Base-by-base conservation (phyloP, 768 basidiomycete genomes). In the Punctularia strigosozonata region DNA sequence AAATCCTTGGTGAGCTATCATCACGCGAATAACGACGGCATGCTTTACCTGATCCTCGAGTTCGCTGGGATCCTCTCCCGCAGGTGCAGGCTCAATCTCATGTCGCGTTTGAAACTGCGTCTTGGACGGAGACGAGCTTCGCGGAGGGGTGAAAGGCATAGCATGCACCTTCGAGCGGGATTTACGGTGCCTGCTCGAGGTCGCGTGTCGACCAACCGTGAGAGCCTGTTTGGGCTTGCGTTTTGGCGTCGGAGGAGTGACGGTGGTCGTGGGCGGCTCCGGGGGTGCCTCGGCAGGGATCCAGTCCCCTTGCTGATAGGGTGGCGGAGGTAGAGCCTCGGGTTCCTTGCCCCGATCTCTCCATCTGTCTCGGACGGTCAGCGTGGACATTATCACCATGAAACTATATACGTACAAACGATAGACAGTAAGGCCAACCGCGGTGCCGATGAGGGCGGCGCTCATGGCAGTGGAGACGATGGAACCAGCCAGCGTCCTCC, bases 371-470 rank as follows among this genome's bases (percentile, higher is more conserved):
- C 43, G 24, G 20, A 15, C 42, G 7, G 31, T 36, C 17, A 39
- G 38, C 20, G 21, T 25, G 12, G n/a, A 31, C 34, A 21, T 42
- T 20, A 25, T 17, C 15, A 35, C 35, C 3, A 21, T 21, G 37
- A 32, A 39, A 28, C 20, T 21, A 41, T 36, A 17, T 24, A 71
- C 83, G 64, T 55, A 88, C 86, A 89, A 64, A 58, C 83, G 74
- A 62, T 87, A 90, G 30, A 87, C 83, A 32, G 85, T 86, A 45
- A 88, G 68, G 43, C 86, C 86, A 37, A 90, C 86, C 13, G 87
- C 87, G 17, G 83, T 80, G 42, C 86, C 83, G 43, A 90, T 83
- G 42, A 90, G 71, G 33, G 84, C 87, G 46, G 86, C 85, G 60
- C 73, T 84, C 59, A 89, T 64, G 40, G 87, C 86, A 23, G 84